These are phyloP conservation scores for Penicillium sp. DNA, from an alignment of 2,329 filamentous ascomycete species.

Conservation along the genomic window DNA sequence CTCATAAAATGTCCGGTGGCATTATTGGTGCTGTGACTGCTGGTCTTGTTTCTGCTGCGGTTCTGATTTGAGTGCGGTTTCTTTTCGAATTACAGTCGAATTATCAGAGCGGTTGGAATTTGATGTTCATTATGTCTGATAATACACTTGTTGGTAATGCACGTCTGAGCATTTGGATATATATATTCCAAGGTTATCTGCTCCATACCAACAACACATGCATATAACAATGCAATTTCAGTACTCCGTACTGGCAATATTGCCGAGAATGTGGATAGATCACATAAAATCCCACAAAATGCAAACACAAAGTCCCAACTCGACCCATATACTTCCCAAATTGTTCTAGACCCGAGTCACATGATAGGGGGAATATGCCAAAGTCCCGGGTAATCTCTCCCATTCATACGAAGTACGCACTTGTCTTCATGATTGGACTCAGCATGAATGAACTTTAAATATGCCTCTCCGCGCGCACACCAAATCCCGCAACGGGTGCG, in stretches of 20 bases:
- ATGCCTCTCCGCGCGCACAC: slow-evolving; percentile 19
- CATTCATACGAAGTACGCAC: neutral
- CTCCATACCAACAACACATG: neutral
- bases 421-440: slow-evolving; percentile 3
- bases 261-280: neutral
- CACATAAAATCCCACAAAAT: neutral
- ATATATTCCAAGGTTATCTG: neutral
- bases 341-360: slow-evolving; percentile 2
- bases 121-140: neutral
- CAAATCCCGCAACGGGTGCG: slow-evolving; percentile 27
- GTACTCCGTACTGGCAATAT: neutral
- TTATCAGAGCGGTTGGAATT: too few species aligned
- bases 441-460: neutral
- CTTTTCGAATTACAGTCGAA: neutral
- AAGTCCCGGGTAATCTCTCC: neutral
- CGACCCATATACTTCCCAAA: neutral
- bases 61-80: neutral
- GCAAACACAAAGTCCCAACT: neutral
- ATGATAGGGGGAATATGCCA: neutral
- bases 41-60: neutral
- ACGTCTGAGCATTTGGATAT: neutral
- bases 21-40: neutral
- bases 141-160: neutral
- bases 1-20: neutral
- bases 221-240: neutral